Percentiles rank a stretch among this genome's conserved stretches.
These are phyloP conservation scores for Xylaria sp. DNA, from an alignment of 2,329 filamentous ascomycete genomes.

Conservation along the genomic window DNA sequence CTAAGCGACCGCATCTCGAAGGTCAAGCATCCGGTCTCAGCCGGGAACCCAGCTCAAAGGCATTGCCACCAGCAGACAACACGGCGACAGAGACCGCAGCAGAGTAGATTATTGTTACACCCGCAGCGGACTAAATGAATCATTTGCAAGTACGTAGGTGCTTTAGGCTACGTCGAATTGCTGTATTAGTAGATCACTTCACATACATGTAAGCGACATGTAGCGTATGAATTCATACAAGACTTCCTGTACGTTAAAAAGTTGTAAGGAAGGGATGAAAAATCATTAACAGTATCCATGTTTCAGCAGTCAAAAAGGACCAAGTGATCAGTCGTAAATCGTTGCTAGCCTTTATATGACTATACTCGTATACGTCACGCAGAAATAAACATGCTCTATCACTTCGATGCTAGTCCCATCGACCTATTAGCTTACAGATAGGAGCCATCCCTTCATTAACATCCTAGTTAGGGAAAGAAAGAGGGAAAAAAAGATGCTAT, in stretches of 20 bases:
- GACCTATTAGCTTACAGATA: too few relatives aligned
- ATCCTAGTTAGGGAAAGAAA: too few relatives aligned
- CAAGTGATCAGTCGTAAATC: too few relatives aligned
- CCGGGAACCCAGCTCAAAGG: slow-evolving; percentile 32
- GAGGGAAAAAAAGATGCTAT: too few relatives aligned
- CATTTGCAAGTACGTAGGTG: background rate
- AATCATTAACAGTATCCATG: background rate
- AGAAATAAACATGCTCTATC: too few relatives aligned
- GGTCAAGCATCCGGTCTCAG: slow-evolving; percentile 34
- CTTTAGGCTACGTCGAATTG: background rate
- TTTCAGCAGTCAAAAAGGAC: background rate
- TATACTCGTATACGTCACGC: too few relatives aligned
- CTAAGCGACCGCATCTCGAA: slow-evolving; percentile 48
- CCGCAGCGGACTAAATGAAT: background rate
- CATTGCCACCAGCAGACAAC: slow-evolving; percentile 18
- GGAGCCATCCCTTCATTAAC: too few relatives aligned
- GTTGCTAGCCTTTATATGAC: too few relatives aligned
- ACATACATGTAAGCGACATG: background rate
- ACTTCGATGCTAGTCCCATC: too few relatives aligned
- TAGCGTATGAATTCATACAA: background rate
- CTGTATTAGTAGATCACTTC: slow-evolving; percentile 11
- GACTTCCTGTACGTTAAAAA: background rate
- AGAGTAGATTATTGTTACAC: slow-evolving; percentile 7
- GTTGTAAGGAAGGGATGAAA: background rate
- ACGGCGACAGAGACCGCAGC: slow-evolving; percentile 12